These are phyloP conservation scores for Diaporthe eres DNA, from an alignment of 2,329 filamentous ascomycete genomes.

Conservation along the genomic window DNA sequence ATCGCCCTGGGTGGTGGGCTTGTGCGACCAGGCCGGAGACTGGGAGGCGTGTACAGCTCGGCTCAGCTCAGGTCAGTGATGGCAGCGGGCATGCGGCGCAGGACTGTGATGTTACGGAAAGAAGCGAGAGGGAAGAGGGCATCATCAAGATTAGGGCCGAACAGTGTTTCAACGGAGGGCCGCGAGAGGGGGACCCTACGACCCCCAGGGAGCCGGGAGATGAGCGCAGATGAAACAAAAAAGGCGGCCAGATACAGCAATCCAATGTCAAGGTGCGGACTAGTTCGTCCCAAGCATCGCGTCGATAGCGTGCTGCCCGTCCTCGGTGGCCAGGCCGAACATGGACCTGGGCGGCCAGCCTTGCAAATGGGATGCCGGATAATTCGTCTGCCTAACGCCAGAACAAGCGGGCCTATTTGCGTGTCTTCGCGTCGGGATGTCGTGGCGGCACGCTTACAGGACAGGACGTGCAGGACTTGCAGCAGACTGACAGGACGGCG, in stretches of 20 bases:
- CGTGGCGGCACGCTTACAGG: constrained; percentile 24
- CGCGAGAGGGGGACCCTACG: constrained; percentile 3
- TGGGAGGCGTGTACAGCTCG: not conserved
- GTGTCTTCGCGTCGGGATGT: constrained; percentile 13
- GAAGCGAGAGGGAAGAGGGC: constrained; percentile 1
- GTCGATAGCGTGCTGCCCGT: constrained; percentile 21
- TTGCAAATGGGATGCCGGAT: constrained; percentile 30
- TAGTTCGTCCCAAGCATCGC: constrained; percentile 24
- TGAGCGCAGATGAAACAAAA: constrained; percentile 31
- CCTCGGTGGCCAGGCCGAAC: constrained; percentile 20
- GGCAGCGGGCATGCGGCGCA: constrained; percentile 28
- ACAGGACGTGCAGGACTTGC: constrained; percentile 9
- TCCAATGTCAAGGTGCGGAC: not conserved
- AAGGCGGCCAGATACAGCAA: not conserved
- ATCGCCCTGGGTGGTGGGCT: not conserved
- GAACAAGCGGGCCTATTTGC: constrained; percentile 26
- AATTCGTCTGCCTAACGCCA: constrained; percentile 34
- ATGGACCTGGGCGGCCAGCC: constrained; percentile 24
- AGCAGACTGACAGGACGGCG: not conserved
- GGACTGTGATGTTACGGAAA: constrained; percentile 1
- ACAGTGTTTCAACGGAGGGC: constrained; percentile 20
- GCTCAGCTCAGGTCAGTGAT: constrained; percentile 19
- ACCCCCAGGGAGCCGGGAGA: constrained; percentile 23
- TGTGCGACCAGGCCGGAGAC: constrained; percentile 9
- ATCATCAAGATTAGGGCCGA: constrained; percentile 9